These are phyloP conservation scores for Chytriomyces sp. DNA, from an alignment of 192 early-diverging fungal genomes.

Conservation along the genomic window DNA sequence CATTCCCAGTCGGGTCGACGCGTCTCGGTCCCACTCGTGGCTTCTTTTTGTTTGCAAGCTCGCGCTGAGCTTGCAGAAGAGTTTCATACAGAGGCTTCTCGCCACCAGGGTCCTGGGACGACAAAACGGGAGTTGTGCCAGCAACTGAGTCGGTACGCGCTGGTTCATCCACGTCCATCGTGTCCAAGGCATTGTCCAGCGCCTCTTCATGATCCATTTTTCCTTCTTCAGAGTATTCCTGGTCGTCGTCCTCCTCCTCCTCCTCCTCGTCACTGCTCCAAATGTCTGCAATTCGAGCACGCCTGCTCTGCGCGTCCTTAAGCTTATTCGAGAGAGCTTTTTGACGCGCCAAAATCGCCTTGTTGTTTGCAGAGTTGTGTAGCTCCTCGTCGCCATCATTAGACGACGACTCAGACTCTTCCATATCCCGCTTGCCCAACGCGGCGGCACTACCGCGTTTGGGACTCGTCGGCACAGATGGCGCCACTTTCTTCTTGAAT, in stretches of 20 bases:
- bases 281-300: not conserved
- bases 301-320: not conserved
- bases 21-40: not conserved
- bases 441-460: not conserved
- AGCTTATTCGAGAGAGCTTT: not conserved
- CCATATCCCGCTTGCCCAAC: not conserved
- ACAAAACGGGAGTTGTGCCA: not conserved
- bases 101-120: no score
- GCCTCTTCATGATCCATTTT: not conserved
- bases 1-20: not conserved
- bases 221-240: not conserved
- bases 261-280: slow-evolving; percentile 16
- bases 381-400: not conserved
- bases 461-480: not conserved
- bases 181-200: not conserved
- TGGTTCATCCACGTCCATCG: not conserved
- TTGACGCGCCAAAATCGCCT: slow-evolving; percentile 24
- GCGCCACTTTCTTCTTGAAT: slow-evolving; percentile 24
- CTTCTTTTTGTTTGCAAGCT: not conserved
- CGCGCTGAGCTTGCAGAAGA: slow-evolving; percentile 24
- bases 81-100: slow-evolving; percentile 23
- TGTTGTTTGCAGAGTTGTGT: not conserved
- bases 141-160: not conserved
- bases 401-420: not conserved
- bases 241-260: slow-evolving; percentile 16